Base-by-base conservation (phyloP, 2,329 filamentous ascomycete species). In the Exophiala phaeomuriformis region DNA sequence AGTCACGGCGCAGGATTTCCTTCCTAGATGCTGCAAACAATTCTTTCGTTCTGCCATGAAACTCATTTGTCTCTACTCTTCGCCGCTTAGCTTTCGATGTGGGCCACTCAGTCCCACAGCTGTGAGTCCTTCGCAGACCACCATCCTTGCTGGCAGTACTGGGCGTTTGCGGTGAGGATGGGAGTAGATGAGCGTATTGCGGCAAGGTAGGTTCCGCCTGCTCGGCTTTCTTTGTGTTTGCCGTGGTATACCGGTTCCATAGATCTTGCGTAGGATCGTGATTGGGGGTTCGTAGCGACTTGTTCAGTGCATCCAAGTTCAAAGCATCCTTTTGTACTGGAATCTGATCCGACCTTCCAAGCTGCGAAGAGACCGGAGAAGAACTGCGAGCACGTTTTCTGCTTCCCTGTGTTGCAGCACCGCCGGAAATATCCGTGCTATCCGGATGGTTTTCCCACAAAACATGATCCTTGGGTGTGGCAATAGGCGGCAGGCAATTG, bases 371-470 rank as follows among this genome's bases (percentile, higher is more conserved):
- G 1, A 77, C 71, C 1, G 86, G 86, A 0, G 87, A 90, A 8
- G 86, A 88, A 69, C 85, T 90, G 61, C 82, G 79, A 10, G 84
- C 82, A 52, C 87, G 79, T 67, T 90, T 90, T 61, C 75, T 79
- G 57, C 75, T 75, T 63, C 68, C 56, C 52, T 68, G 66, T 45
- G 66, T 67, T 64, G 71, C 70, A 72, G 76, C 49, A 73, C 78
- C 48, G 73, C 77, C 56, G 48, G 68, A 66, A 2, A 66, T 63
- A 50, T 70, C 69, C 2, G 72, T 71, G 54, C 69, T 74, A 35
- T 64, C 63, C 39, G 72, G 72, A 8, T 69, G 67, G 64, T 75
- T 72, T 55, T 80, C 76, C 81, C 81, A 84, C 46, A 75, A 73
- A 42, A 84, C 72, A 62, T 81, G 77, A 57, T 84, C 81, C 58